Evolutionary conservation across 306 rosid genomes (phyloP).

Genomic region (Oxytropis ochrocephala): DNA sequence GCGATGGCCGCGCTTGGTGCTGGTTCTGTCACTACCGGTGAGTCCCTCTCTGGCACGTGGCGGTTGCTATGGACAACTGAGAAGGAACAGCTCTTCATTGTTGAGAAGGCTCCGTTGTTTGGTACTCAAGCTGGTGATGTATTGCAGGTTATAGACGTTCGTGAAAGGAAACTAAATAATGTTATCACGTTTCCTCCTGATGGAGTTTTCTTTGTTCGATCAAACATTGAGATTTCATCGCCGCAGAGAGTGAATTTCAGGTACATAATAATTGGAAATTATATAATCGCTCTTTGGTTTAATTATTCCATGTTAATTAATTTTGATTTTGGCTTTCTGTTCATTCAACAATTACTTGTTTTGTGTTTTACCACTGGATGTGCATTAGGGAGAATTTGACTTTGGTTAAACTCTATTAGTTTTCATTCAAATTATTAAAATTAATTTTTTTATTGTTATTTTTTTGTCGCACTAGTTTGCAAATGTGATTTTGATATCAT

Average conservation of each 20-base stretch:
- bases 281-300: background rate
- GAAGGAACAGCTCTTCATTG: conserved; percentile 89
- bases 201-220: conserved; percentile 91
- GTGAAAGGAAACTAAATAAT: conserved; percentile 51
- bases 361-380: too few relatives aligned
- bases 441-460: background rate
- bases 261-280: conserved; percentile 23
- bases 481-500: background rate
- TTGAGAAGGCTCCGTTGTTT: conserved; percentile 64
- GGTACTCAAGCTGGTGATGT: conserved; percentile 83
- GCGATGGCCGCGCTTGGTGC: conserved; percentile 39
- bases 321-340: background rate
- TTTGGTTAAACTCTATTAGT: background rate
- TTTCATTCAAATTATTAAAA: background rate
- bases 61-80: conserved; percentile 90
- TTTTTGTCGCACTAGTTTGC: background rate
- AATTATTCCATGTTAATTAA: background rate
- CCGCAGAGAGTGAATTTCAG: conserved; percentile 79
- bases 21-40: conserved; percentile 51
- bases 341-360: too few relatives aligned
- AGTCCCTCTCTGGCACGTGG: conserved; percentile 75
- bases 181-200: conserved; percentile 91
- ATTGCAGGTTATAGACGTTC: conserved; percentile 80
- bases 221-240: conserved; percentile 57
- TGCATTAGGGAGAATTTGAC: background rate